Evolutionary conservation across 2,329 filamentous ascomycete genomes (phyloP).

Genomic region (Ceratocystiopsis sp.): DNA sequence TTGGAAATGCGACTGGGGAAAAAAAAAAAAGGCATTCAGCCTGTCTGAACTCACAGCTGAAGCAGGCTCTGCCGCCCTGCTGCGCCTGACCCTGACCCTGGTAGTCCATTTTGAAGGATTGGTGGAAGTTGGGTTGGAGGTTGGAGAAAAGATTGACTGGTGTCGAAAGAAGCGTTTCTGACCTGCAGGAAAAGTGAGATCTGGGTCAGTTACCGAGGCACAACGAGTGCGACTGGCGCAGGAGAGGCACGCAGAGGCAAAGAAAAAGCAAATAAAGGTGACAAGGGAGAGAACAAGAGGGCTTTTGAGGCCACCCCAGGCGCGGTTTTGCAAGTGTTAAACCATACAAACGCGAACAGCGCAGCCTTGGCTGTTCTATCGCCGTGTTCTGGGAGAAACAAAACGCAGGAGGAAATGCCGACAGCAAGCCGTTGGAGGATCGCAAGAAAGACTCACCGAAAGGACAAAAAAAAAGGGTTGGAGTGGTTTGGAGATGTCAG

Average conservation of each 20-base stretch:
- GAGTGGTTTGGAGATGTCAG: conserved; percentile 2
- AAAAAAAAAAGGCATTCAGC: neutral
- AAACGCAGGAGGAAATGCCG: too few relatives aligned
- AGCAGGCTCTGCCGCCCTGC: conserved; percentile 10
- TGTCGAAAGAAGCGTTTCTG: neutral
- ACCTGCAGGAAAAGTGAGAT: neutral
- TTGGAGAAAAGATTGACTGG: neutral
- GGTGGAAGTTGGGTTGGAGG: neutral
- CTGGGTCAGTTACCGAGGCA: neutral
- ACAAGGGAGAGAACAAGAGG: too few relatives aligned
- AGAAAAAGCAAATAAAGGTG: too few relatives aligned
- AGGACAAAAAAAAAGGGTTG: neutral
- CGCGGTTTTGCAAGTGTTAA: too few relatives aligned
- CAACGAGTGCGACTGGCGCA: neutral
- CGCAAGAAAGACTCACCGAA: neutral
- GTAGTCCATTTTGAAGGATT: conserved; percentile 10
- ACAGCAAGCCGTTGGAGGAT: too few relatives aligned
- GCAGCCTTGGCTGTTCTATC: too few relatives aligned
- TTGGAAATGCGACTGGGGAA: conserved; percentile 7
- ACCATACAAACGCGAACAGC: too few relatives aligned
- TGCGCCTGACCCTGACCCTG: conserved; percentile 7
- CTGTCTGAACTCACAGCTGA: conserved; percentile 11
- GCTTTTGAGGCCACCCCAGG: too few relatives aligned
- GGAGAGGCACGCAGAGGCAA: too few relatives aligned
- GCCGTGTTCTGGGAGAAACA: too few relatives aligned